Conservation (phyloP, 2,329 filamentous ascomycete species). For the Corniculantispora saksenae region DNA sequence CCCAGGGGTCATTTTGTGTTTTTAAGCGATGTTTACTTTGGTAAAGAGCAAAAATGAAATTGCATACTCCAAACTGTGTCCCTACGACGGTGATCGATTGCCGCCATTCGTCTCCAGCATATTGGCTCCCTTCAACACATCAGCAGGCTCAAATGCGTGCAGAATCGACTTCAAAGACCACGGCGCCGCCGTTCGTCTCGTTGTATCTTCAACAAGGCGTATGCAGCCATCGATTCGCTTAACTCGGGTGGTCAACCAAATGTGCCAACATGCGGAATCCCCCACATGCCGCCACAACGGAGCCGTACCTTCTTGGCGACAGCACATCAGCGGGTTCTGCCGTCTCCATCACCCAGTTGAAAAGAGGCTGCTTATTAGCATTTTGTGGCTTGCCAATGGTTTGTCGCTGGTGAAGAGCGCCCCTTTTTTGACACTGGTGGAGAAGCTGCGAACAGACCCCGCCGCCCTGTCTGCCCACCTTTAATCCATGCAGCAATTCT, state of each 20-base stretch:
- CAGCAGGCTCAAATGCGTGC: too few species aligned
- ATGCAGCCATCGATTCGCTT: too few species aligned
- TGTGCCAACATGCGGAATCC: neutral
- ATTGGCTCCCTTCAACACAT: too few species aligned
- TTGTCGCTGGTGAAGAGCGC: neutral
- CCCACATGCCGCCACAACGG: neutral
- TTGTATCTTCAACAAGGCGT: too few species aligned
- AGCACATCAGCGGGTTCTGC: neutral
- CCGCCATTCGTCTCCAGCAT: too few species aligned
- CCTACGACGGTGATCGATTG: too few species aligned
- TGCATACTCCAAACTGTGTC: too few species aligned
- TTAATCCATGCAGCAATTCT: neutral
- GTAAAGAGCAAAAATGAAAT: neutral
- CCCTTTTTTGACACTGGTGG: neutral
- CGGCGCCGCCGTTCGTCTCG: too few species aligned
- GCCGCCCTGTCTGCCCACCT: neutral
- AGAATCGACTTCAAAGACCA: too few species aligned
- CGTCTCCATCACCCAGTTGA: neutral
- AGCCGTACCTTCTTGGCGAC: neutral
- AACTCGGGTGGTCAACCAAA: too few species aligned
- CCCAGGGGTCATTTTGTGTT: neutral
- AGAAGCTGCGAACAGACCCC: neutral
- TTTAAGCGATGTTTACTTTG: neutral
- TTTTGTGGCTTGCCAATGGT: neutral
- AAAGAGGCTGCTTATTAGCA: neutral